Conservation (phyloP, 1,284 basidiomycete genomes). For the Trichosporon ovoides region DNA sequence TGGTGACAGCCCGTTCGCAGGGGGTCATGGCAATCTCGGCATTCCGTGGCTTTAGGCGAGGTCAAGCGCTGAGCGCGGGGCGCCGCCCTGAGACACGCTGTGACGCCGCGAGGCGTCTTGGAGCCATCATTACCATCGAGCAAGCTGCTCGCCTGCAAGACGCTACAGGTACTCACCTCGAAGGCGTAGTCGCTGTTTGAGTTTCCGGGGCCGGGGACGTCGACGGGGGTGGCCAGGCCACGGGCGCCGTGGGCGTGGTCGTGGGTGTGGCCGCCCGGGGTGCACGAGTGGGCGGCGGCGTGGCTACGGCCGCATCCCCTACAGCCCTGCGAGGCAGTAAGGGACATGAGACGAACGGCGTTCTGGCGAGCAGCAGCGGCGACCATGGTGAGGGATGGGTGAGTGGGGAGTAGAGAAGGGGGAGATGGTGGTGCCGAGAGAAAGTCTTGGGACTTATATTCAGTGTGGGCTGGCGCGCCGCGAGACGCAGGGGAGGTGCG, state of each 20-base stretch:
- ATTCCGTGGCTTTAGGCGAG: constrained; percentile 2
- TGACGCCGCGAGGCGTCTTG: not conserved
- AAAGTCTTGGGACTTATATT: not conserved
- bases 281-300: constrained; percentile 19
- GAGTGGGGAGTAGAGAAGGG: constrained; percentile 5
- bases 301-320: constrained; percentile 43
- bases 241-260: constrained; percentile 28
- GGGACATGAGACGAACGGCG: constrained; percentile 35
- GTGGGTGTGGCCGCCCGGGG: constrained; percentile 4
- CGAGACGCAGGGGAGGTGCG: not conserved
- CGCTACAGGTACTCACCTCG: constrained; percentile 58
- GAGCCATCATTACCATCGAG: not conserved
- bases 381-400: constrained; percentile 26
- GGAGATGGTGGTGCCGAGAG: not conserved
- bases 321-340: constrained; percentile 41
- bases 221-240: constrained; percentile 72
- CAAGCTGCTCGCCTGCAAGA: not conserved
- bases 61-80: not conserved
- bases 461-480: not conserved
- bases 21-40: not conserved
- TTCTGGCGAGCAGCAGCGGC: constrained; percentile 33
- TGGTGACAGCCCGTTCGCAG: no score
- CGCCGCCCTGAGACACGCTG: not conserved
- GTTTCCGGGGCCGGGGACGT: constrained; percentile 51
- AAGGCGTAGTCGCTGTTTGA: constrained; percentile 89